Conservation (phyloP, 2,329 filamentous ascomycete genomes). For the Colletotrichum sp. region DNA sequence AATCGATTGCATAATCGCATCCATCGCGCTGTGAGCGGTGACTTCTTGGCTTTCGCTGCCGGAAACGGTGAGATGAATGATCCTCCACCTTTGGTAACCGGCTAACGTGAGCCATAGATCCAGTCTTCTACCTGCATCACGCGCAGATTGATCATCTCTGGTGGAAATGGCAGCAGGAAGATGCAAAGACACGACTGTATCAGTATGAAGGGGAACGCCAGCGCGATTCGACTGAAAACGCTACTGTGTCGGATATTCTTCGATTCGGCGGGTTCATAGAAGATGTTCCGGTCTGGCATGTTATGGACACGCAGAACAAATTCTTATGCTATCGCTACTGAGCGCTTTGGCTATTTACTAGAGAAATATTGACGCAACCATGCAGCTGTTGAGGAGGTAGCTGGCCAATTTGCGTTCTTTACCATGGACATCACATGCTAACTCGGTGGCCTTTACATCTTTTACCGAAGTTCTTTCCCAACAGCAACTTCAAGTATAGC, state of each 20-base stretch:
- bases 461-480: fast-evolving
- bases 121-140: not conserved
- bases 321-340: not conserved
- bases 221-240: not conserved
- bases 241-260: not conserved
- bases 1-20: constrained; percentile 10
- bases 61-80: constrained; percentile 13
- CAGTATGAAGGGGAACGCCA: not conserved
- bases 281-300: not conserved
- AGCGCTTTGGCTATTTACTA: not conserved
- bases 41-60: constrained; percentile 15
- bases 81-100: not conserved
- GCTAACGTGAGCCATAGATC: not conserved
- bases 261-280: not conserved
- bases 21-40: constrained; percentile 12
- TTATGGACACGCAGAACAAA: not conserved
- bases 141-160: not conserved
- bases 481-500: not conserved
- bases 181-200: not conserved
- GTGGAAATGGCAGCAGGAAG: not conserved
- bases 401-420: not conserved
- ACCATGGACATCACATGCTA: not conserved
- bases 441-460: fast-evolving
- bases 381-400: not conserved
- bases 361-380: not conserved